phyloP scores from a whole-genome alignment of 2,329 filamentous ascomycete genomes.

The Epicoccum nigrum region DNA sequence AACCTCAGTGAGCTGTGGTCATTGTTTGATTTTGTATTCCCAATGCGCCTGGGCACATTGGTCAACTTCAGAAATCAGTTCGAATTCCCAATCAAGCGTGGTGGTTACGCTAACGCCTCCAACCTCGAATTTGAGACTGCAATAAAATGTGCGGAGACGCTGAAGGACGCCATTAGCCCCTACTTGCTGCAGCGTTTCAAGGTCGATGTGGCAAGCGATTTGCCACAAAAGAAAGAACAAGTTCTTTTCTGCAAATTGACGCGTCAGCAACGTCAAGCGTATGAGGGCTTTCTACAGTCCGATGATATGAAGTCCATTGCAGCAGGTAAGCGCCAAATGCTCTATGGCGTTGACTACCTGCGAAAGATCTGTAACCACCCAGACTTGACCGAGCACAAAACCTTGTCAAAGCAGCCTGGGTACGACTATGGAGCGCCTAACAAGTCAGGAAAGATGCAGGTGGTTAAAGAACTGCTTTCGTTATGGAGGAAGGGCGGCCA shows the following conservation, averaged over 20 bases:
- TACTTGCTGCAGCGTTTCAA: constrained; percentile 94
- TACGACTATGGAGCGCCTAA: constrained; percentile 79
- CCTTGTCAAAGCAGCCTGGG: constrained; percentile 62
- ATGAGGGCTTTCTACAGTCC: constrained; percentile 80
- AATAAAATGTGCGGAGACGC: constrained; percentile 87
- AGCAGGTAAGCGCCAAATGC: constrained; percentile 73
- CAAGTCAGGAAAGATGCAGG: constrained; percentile 94
- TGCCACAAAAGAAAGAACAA: constrained; percentile 95
- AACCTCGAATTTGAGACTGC: constrained; percentile 95
- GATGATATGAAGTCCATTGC: constrained; percentile 86
- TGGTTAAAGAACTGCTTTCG: constrained; percentile 83
- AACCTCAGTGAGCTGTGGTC: constrained; percentile 96
- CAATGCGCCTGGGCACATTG: constrained; percentile 90
- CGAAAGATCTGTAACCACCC: constrained; percentile 98
- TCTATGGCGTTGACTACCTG: constrained; percentile 89
- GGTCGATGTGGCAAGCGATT: constrained; percentile 87
- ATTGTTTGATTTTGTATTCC: constrained; percentile 95
- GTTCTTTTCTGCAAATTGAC: constrained; percentile 96
- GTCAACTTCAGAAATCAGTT: constrained; percentile 91
- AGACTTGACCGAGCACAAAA: constrained; percentile 76
- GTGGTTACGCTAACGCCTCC: constrained; percentile 93
- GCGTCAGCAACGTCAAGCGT: constrained; percentile 75
- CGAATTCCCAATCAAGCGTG: constrained; percentile 89
- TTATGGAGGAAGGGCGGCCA: constrained; percentile 93
- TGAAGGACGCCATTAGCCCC: constrained; percentile 92